Conservation (phyloP, 345 rosid genomes). For the Camelina sativa region DNA sequence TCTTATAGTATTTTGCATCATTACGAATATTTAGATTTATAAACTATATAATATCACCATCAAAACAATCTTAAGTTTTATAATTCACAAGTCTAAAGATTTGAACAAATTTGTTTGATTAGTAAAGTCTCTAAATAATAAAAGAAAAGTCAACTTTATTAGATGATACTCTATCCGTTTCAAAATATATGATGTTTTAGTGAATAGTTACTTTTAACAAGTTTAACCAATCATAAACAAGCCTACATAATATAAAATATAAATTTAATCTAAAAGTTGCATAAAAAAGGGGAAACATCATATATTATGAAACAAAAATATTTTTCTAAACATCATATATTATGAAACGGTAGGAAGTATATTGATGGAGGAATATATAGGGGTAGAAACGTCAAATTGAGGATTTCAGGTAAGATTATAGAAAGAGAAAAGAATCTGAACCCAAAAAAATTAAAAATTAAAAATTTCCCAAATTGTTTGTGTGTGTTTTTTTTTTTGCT, state of each 20-base stretch:
- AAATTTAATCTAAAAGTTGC: too few relatives aligned
- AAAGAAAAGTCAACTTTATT: conserved; percentile 31
- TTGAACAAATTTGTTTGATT: not conserved
- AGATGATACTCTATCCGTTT: too few relatives aligned
- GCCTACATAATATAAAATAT: too few relatives aligned
- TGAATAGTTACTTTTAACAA: too few relatives aligned
- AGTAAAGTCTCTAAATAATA: not conserved
- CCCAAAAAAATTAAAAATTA: conserved; percentile 15
- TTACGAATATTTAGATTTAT: not conserved
- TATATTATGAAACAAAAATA: too few relatives aligned
- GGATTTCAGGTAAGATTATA: conserved; percentile 19
- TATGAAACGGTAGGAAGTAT: too few relatives aligned
- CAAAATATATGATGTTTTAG: too few relatives aligned
- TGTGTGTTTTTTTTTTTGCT: not conserved
- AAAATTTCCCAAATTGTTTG: not conserved
- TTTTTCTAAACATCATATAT: too few relatives aligned
- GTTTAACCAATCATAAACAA: too few relatives aligned
- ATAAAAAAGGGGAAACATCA: too few relatives aligned
- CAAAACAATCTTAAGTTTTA: not conserved
- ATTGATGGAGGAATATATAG: not conserved
- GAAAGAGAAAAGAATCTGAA: conserved; percentile 24
- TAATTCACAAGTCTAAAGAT: not conserved
- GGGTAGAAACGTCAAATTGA: conserved; percentile 40
- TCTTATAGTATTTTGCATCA: conserved; percentile 7
- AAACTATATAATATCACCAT: conserved; percentile 1